Conservation (phyloP, 176 grass and related monocot genomes). For the Poa annua region DNA sequence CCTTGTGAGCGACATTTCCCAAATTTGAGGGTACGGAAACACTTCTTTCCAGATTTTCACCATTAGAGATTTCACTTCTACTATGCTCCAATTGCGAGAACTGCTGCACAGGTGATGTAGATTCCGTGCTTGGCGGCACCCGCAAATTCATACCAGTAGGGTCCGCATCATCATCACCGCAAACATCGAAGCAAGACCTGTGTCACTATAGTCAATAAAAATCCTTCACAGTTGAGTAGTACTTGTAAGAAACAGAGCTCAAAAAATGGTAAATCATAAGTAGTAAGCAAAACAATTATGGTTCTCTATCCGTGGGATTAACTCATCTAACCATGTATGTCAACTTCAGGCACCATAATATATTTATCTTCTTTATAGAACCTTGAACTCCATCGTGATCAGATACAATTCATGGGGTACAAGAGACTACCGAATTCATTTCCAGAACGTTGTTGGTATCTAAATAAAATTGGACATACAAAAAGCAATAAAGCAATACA, state of each 20-base stretch:
- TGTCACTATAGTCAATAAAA: constrained; percentile 44
- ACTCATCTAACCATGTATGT: background rate
- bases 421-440: constrained; percentile 12
- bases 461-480: constrained; percentile 13
- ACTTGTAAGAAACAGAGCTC: constrained; percentile 20
- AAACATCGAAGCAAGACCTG: constrained; percentile 92
- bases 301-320: too few species aligned
- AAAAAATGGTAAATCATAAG: constrained; percentile 35
- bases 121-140: constrained; percentile 44
- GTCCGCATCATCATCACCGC: constrained; percentile 55
- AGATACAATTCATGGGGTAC: background rate
- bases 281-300: constrained; percentile 2
- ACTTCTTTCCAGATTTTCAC: constrained; percentile 75
- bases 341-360: constrained; percentile 29
- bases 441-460: background rate
- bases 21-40: constrained; percentile 61
- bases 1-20: constrained; percentile 53
- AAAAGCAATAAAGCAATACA: background rate
- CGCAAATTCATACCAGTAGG: constrained; percentile 46
- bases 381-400: background rate
- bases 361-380: constrained; percentile 1
- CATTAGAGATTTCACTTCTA: constrained; percentile 51
- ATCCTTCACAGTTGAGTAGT: constrained; percentile 39
- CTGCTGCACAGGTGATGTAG: constrained; percentile 51
- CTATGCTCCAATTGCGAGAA: constrained; percentile 44